Conservation (phyloP, 148 eudicot species). For the Agrostemma githago region DNA sequence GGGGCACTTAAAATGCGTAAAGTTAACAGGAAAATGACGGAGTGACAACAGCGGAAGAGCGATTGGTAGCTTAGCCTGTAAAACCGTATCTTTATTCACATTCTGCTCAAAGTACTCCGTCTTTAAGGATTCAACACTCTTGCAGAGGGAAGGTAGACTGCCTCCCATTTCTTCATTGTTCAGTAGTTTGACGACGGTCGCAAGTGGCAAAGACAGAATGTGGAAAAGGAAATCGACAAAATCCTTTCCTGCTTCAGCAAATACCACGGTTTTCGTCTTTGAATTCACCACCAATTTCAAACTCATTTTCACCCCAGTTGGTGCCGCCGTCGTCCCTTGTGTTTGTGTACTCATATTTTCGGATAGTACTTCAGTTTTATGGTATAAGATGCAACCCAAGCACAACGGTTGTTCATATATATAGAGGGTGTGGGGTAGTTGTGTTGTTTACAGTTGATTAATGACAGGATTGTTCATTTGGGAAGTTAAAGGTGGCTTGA, state of each 20-base stretch:
- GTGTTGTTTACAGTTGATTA: too few species aligned
- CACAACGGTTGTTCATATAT: neutral
- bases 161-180: conserved; percentile 11
- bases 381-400: too few species aligned
- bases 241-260: conserved; percentile 31
- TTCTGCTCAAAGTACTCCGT: neutral
- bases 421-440: neutral
- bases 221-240: conserved; percentile 36
- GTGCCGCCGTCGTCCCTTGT: neutral
- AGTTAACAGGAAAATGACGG: neutral
- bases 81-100: neutral
- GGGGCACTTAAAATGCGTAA: neutral
- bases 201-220: conserved; percentile 21
- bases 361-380: neutral
- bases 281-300: conserved; percentile 25
- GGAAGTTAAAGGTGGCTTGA: too few species aligned
- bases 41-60: neutral
- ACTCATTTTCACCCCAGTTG: neutral
- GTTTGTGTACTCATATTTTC: neutral
- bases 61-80: neutral
- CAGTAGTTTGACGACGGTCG: conserved; percentile 7
- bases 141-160: conserved; percentile 14
- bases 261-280: conserved; percentile 19
- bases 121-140: conserved; percentile 14
- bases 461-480: too few species aligned